These are phyloP conservation scores for Colletotrichum destructivum DNA, from an alignment of 2,329 filamentous ascomycete genomes.

Conservation along the genomic window DNA sequence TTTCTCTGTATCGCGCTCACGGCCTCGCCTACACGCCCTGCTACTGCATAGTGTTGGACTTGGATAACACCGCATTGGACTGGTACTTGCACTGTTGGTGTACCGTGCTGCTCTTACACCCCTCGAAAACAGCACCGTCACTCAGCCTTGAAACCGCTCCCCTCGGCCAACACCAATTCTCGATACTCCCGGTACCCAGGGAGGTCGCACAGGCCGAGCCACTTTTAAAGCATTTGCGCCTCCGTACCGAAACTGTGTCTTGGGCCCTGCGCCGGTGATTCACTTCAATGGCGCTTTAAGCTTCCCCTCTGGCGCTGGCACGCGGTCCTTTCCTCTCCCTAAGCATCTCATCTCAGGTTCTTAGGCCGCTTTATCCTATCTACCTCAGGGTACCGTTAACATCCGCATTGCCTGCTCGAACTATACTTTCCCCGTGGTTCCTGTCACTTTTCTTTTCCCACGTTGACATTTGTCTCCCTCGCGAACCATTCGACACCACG, in stretches of 20 bases:
- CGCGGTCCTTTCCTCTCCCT: constrained; percentile 31
- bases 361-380: not conserved
- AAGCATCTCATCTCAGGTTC: constrained; percentile 12
- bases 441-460: constrained; percentile 21
- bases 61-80: constrained; percentile 1
- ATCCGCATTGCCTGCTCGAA: constrained; percentile 11
- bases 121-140: constrained; percentile 13
- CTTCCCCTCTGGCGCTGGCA: constrained; percentile 33
- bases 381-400: constrained; percentile 17
- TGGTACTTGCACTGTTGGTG: not conserved
- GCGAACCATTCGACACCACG: constrained; percentile 26
- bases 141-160: constrained; percentile 36
- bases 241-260: constrained; percentile 41
- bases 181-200: constrained; percentile 34
- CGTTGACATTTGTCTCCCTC: constrained; percentile 10
- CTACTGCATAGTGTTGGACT: not conserved
- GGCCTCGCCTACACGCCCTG: not conserved
- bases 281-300: constrained; percentile 41
- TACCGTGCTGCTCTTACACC: constrained; percentile 12
- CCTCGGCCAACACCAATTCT: constrained; percentile 31
- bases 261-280: constrained; percentile 39
- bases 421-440: constrained; percentile 9
- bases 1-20: not conserved
- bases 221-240: constrained; percentile 40
- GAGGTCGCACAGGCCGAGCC: constrained; percentile 38